Evolutionary conservation across 495 filamentous ascomycete genomes (phyloP).

Genomic region (Aspergillus homomorphus): DNA sequence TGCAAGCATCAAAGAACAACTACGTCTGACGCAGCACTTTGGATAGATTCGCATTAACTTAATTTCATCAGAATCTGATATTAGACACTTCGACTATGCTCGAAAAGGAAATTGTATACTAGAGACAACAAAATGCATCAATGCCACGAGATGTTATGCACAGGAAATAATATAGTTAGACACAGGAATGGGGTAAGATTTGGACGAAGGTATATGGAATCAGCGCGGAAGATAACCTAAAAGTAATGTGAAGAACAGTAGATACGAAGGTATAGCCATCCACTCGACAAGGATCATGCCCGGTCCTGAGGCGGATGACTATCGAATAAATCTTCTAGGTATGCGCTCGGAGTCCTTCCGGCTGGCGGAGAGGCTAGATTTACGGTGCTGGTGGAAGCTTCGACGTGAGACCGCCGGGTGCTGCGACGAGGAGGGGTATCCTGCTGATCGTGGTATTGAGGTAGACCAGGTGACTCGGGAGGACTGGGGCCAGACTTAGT

Average conservation of each 20-base stretch:
- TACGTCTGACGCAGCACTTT: too few species aligned
- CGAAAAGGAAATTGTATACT: neutral
- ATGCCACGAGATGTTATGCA: neutral
- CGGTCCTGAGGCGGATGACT: constrained; percentile 43
- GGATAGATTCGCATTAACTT: too few species aligned
- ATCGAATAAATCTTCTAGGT: constrained; percentile 89
- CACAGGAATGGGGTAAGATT: neutral
- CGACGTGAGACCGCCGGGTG: constrained; percentile 32
- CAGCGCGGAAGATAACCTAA: neutral
- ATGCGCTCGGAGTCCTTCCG: constrained; percentile 82
- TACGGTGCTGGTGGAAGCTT: constrained; percentile 64
- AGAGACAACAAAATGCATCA: neutral
- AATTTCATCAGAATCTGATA: neutral
- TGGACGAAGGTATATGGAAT: neutral
- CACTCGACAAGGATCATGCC: neutral
- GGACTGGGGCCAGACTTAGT: constrained; percentile 53
- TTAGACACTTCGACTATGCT: neutral
- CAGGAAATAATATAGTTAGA: neutral
- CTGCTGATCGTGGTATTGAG: constrained; percentile 38
- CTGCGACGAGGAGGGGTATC: constrained; percentile 31
- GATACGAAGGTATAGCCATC: neutral
- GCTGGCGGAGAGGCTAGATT: constrained; percentile 64
- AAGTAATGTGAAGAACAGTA: neutral
- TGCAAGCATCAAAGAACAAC: too few species aligned
- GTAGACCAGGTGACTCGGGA: constrained; percentile 61